phyloP scores from a whole-genome alignment of 2,329 filamentous ascomycete genomes.

The Trichoderma aggressivum region DNA sequence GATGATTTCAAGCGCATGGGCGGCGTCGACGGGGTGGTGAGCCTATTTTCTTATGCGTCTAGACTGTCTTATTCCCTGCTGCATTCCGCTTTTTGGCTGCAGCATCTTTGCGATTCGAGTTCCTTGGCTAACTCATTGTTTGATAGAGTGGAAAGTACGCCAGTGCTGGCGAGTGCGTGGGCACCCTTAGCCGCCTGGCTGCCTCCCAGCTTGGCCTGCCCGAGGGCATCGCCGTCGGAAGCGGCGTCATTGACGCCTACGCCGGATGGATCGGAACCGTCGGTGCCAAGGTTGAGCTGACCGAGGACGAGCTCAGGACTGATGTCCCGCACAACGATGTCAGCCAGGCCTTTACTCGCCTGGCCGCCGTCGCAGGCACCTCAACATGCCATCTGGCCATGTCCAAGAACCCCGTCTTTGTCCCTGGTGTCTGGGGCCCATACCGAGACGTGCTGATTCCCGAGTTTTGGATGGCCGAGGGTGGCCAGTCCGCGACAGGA shows the following conservation, averaged over 20 bases:
- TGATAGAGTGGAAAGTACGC: slow-evolving; percentile 82
- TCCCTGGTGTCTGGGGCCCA: slow-evolving; percentile 93
- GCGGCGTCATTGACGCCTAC: slow-evolving; percentile 96
- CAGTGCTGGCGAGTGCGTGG: slow-evolving; percentile 88
- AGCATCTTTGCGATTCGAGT: not conserved
- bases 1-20: slow-evolving; percentile 92
- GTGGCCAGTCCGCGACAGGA: slow-evolving; percentile 92
- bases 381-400: slow-evolving; percentile 97
- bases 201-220: slow-evolving; percentile 79
- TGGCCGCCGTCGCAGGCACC: slow-evolving; percentile 92
- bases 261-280: slow-evolving; percentile 98
- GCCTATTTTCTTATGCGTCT: slow-evolving; percentile 38
- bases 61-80: slow-evolving; percentile 20
- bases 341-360: slow-evolving; percentile 85
- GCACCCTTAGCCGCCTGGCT: slow-evolving; percentile 78
- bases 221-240: slow-evolving; percentile 85
- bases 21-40: slow-evolving; percentile 90
- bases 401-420: slow-evolving; percentile 89
- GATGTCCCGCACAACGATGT: slow-evolving; percentile 75
- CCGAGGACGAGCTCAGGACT: slow-evolving; percentile 61
- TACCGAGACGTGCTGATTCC: slow-evolving; percentile 93
- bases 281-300: slow-evolving; percentile 86
- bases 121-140: not conserved
- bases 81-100: not conserved
- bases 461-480: slow-evolving; percentile 94